Conservation (phyloP, 2,329 filamentous ascomycete genomes). For the Calcarisporium arbuscula region DNA sequence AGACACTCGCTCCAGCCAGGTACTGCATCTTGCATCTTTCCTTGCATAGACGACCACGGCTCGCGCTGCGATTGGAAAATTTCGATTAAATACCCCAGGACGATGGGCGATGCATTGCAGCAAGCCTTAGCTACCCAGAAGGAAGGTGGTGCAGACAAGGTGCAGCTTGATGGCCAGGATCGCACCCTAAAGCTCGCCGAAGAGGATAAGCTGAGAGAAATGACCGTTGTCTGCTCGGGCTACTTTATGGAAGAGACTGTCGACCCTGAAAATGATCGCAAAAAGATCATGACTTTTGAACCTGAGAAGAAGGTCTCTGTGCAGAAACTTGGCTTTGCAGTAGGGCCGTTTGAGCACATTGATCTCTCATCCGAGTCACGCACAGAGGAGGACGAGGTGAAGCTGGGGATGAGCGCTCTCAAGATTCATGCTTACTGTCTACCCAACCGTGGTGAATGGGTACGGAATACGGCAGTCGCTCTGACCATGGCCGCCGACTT, state of each 20-base stretch:
- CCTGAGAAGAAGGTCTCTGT: constrained; percentile 70
- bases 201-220: constrained; percentile 81
- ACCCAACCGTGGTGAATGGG: constrained; percentile 72
- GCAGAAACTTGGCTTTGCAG: constrained; percentile 85
- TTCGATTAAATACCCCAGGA: constrained; percentile 78
- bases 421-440: constrained; percentile 90
- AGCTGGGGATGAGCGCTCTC: constrained; percentile 79
- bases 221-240: constrained; percentile 86
- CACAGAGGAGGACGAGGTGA: constrained; percentile 85
- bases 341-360: constrained; percentile 92
- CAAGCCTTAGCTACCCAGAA: constrained; percentile 38
- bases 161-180: constrained; percentile 35
- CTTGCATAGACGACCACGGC: constrained; percentile 81
- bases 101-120: constrained; percentile 69
- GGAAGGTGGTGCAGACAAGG: constrained; percentile 28
- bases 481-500: constrained; percentile 85
- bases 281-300: constrained; percentile 83
- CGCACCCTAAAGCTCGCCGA: constrained; percentile 47
- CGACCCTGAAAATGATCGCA: constrained; percentile 69
- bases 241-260: constrained; percentile 77
- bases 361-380: constrained; percentile 80
- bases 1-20: constrained; percentile 73
- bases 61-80: constrained; percentile 83
- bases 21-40: constrained; percentile 79
- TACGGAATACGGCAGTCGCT: constrained; percentile 80